A percentile compares a stretch with the other conserved stretches of the same genome.
Evolutionary conservation across 2,329 filamentous ascomycete genomes (phyloP).

Genomic region (Pestalotiopsis fici): DNA sequence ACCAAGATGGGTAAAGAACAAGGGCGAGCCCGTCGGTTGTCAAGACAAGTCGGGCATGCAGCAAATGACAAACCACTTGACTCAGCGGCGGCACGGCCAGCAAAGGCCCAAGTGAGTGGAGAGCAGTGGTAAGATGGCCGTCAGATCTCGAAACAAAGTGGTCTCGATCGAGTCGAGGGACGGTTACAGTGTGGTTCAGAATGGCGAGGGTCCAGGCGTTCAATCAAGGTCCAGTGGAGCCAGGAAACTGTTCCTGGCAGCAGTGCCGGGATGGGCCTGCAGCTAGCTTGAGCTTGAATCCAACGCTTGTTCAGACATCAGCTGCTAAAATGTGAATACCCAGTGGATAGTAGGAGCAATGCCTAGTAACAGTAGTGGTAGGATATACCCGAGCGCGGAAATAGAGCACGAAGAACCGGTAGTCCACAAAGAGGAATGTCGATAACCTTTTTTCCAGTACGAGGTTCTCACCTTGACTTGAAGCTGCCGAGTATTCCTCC

Average conservation of each 20-base stretch:
- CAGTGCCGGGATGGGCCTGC: conserved; percentile 3
- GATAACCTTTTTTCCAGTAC: background rate
- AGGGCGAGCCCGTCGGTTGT: background rate
- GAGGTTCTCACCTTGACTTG: background rate
- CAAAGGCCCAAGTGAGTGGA: background rate
- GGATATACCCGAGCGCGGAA: background rate
- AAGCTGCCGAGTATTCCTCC: background rate
- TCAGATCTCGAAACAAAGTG: conserved; percentile 15
- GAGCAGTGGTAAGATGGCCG: conserved; percentile 4
- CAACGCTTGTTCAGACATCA: conserved; percentile 5
- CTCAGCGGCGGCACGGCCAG: background rate
- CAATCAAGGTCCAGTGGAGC: background rate
- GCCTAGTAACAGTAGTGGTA: background rate
- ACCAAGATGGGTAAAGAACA: background rate
- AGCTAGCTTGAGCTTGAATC: background rate
- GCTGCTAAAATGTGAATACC: background rate
- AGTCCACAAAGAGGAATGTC: no score
- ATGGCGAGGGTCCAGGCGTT: conserved; percentile 3
- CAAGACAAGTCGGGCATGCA: background rate
- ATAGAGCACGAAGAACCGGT: background rate
- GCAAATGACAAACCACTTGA: background rate
- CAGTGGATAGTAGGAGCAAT: no score
- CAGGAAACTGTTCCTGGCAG: conserved; percentile 1
- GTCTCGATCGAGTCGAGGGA: conserved; percentile 12
- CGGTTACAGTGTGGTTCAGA: conserved; percentile 13